Conservation (phyloP, 306 rosid genomes). For the Vigna nakashimae region DNA sequence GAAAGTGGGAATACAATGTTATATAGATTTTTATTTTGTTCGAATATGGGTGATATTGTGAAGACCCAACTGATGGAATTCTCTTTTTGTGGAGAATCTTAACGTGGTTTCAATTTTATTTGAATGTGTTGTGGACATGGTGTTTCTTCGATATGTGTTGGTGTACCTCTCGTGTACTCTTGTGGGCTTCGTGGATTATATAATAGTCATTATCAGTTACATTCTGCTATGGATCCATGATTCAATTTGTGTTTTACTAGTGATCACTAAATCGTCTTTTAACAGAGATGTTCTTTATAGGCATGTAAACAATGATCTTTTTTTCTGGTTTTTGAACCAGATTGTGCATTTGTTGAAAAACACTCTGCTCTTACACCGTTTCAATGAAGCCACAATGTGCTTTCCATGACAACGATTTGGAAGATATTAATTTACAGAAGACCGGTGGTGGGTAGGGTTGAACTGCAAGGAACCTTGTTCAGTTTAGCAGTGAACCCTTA, state of each 20-base stretch:
- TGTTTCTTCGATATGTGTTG: constrained; percentile 31
- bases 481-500: neutral
- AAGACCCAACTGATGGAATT: constrained; percentile 41
- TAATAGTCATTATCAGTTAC: neutral
- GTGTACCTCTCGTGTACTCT: constrained; percentile 49
- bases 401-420: neutral
- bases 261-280: neutral
- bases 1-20: constrained; percentile 37
- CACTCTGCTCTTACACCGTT: too few species aligned
- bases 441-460: neutral
- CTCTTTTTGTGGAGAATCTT: constrained; percentile 64
- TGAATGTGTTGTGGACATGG: neutral
- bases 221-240: constrained; percentile 2
- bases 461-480: neutral
- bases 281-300: neutral
- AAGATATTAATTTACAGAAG: neutral
- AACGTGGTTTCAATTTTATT: constrained; percentile 14
- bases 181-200: constrained; percentile 33
- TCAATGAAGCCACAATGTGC: too few species aligned
- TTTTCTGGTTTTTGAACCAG: neutral
- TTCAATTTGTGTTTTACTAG: neutral
- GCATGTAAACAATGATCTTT: neutral
- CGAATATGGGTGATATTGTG: constrained; percentile 27
- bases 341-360: neutral
- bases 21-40: constrained; percentile 42